Conservation (phyloP, 2,329 filamentous ascomycete genomes). For the Hymenoscyphus salicellus region DNA sequence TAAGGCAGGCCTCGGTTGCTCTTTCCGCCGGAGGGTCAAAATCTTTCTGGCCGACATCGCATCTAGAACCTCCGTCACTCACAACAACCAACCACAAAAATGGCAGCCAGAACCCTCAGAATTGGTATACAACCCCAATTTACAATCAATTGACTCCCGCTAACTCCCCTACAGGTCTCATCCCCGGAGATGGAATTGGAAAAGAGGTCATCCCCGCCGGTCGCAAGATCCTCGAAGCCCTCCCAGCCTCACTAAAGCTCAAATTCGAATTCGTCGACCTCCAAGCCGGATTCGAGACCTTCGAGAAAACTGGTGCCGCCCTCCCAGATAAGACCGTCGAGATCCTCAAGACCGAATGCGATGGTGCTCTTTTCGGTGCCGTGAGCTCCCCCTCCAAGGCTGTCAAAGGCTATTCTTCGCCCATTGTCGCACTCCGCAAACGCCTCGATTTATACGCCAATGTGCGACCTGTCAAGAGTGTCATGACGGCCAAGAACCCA, state of each 20-base stretch:
- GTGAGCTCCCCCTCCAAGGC: slow-evolving; percentile 87
- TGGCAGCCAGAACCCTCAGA: slow-evolving; percentile 64
- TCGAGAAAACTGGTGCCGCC: slow-evolving; percentile 83
- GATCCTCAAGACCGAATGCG: slow-evolving; percentile 83
- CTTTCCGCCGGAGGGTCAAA: slow-evolving; percentile 3
- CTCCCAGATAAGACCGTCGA: slow-evolving; percentile 89
- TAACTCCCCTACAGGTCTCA: slow-evolving; percentile 64
- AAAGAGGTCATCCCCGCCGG: slow-evolving; percentile 97
- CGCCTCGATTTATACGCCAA: slow-evolving; percentile 94
- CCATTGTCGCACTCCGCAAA: slow-evolving; percentile 87
- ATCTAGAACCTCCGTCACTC: slow-evolving; percentile 8
- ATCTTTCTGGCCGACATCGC: slow-evolving; percentile 25
- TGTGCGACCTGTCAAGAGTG: slow-evolving; percentile 89
- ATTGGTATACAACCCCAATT: slow-evolving; percentile 54
- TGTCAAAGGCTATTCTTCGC: slow-evolving; percentile 92
- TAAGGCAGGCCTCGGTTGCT: not conserved
- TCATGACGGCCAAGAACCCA: slow-evolving; percentile 60
- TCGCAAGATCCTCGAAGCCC: slow-evolving; percentile 84
- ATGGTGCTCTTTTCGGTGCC: slow-evolving; percentile 93
- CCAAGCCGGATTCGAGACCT: slow-evolving; percentile 88
- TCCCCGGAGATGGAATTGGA: slow-evolving; percentile 97
- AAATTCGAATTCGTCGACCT: slow-evolving; percentile 95
- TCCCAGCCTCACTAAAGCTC: slow-evolving; percentile 84
- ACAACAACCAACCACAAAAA: slow-evolving; percentile 30
- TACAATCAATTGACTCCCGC: slow-evolving; percentile 1